A percentile compares a stretch with the other conserved stretches of the same genome.
Conservation (phyloP, 2,329 filamentous ascomycete genomes). For the Epichloe glyceriae region DNA sequence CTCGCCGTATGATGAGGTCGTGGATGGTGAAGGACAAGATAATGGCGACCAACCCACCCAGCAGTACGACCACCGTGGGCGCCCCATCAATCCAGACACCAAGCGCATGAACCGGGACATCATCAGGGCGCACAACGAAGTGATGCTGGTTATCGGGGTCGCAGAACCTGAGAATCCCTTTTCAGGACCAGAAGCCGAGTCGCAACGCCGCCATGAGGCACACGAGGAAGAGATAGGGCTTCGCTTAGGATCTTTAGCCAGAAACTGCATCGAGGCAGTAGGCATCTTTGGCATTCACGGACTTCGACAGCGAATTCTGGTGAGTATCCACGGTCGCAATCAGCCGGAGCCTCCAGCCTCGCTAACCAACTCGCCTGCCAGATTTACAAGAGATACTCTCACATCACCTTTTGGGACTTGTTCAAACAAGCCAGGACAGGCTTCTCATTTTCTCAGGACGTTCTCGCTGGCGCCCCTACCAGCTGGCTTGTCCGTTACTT, state of each 20-base stretch:
- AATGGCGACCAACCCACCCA: constrained; percentile 30
- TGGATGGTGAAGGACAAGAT: constrained; percentile 33
- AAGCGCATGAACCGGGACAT: constrained; percentile 42
- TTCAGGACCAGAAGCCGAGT: constrained; percentile 26
- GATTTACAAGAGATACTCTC: constrained; percentile 39
- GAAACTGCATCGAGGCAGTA: constrained; percentile 25
- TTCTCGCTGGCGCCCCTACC: constrained; percentile 21
- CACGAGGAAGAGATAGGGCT: constrained; percentile 36
- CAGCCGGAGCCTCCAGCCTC: no score
- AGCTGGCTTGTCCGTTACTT: constrained; percentile 17
- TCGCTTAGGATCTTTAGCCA: constrained; percentile 21
- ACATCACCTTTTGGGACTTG: constrained; percentile 35
- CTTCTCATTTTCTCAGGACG: constrained; percentile 18
- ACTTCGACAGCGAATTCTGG: constrained; percentile 40
- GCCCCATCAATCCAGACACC: constrained; percentile 41
- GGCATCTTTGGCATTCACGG: constrained; percentile 40
- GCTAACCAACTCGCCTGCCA: constrained; percentile 14
- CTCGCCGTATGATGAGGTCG: constrained; percentile 46
- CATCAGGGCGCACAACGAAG: constrained; percentile 48
- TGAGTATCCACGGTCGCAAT: constrained; percentile 15
- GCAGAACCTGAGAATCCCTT: constrained; percentile 41
- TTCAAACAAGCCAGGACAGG: constrained; percentile 15
- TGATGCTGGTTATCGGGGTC: constrained; percentile 50
- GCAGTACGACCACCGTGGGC: constrained; percentile 41
- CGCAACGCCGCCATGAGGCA: constrained; percentile 28